Evolutionary conservation across 2,329 filamentous ascomycete genomes (phyloP).

Genomic region (Venturia asperata): DNA sequence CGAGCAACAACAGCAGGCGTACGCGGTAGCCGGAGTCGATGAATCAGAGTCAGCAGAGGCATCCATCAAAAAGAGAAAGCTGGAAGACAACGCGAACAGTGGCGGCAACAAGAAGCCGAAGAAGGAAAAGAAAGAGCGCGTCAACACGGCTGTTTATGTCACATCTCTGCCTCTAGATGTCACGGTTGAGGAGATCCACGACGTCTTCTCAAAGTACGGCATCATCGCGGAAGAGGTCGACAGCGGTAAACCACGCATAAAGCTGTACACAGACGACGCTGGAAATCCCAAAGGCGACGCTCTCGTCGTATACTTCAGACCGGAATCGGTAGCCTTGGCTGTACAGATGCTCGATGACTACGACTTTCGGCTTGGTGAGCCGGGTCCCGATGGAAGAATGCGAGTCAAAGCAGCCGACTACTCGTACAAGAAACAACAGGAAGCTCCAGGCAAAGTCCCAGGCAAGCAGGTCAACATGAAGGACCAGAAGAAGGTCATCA

Average conservation of each 20-base stretch:
- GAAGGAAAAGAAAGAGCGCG: conserved; percentile 31
- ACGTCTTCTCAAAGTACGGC: conserved; percentile 80
- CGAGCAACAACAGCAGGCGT: conserved; percentile 55
- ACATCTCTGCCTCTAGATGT: conserved; percentile 78
- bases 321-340: conserved; percentile 82
- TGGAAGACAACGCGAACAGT: conserved; percentile 34
- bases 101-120: conserved; percentile 27
- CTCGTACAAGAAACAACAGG: conserved; percentile 83
- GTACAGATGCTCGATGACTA: conserved; percentile 75
- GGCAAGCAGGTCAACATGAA: conserved; percentile 42
- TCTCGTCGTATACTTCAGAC: conserved; percentile 88
- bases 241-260: conserved; percentile 78
- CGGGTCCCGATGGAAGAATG: conserved; percentile 55
- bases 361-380: conserved; percentile 63
- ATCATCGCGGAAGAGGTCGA: conserved; percentile 94
- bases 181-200: conserved; percentile 70
- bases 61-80: conserved; percentile 42
- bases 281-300: conserved; percentile 92
- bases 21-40: conserved; percentile 53
- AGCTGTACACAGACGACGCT: conserved; percentile 76
- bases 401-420: conserved; percentile 76
- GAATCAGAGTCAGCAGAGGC: conserved; percentile 46
- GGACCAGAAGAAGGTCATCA: conserved; percentile 73
- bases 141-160: conserved; percentile 90
- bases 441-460: conserved; percentile 47